A percentile compares a stretch with the other conserved stretches of the same genome.
These are phyloP conservation scores for Cornus kousa DNA, from an alignment of 148 eudicot genomes.

Conservation along the genomic window DNA sequence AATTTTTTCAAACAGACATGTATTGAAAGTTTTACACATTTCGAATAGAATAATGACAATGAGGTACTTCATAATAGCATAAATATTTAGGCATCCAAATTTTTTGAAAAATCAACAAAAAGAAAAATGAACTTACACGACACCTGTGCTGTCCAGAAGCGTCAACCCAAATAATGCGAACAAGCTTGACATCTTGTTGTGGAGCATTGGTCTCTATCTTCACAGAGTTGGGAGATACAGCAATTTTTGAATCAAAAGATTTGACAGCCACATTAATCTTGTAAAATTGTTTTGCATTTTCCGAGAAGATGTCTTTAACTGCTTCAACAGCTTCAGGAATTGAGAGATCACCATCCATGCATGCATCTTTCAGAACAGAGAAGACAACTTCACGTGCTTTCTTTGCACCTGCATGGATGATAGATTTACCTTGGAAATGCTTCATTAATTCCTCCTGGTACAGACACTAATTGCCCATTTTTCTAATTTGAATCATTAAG, in stretches of 20 bases:
- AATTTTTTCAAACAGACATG: too few species aligned
- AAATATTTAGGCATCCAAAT: background rate
- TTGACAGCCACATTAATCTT: constrained; percentile 37
- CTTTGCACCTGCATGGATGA: constrained; percentile 58
- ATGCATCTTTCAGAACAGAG: constrained; percentile 78
- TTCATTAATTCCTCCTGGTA: too few species aligned
- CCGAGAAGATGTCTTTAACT: constrained; percentile 71
- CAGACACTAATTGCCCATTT: too few species aligned
- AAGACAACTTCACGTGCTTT: constrained; percentile 89
- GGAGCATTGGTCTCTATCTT: constrained; percentile 27
- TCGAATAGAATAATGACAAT: background rate
- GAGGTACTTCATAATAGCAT: background rate
- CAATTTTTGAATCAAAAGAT: constrained; percentile 17
- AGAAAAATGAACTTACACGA: constrained; percentile 53
- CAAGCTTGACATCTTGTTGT: constrained; percentile 42
- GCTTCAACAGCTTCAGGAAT: constrained; percentile 82
- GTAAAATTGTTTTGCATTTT: constrained; percentile 75
- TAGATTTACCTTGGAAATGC: too few species aligned
- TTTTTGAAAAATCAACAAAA: background rate
- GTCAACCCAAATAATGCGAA: constrained; percentile 90
- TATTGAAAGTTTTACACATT: too few species aligned
- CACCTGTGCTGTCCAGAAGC: constrained; percentile 92
- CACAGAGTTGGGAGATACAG: constrained; percentile 18
- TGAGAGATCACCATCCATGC: constrained; percentile 81
- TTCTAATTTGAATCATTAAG: too few species aligned